phyloP scores from a whole-genome alignment of 805 yeast species.

The Metschnikowia similis region DNA sequence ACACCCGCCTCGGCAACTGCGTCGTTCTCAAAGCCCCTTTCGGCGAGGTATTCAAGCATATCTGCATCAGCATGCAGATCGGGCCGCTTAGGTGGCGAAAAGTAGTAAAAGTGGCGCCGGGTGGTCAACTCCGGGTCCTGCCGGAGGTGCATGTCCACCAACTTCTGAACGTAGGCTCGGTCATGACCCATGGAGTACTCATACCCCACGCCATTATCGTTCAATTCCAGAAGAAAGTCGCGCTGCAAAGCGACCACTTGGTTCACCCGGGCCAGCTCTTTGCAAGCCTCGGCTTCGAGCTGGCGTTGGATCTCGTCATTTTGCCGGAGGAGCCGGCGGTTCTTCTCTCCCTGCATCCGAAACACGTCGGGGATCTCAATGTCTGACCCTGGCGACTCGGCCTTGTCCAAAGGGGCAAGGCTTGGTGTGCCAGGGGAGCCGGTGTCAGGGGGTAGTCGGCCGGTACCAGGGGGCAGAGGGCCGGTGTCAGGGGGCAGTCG shows the following conservation, averaged over 20 bases:
- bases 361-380: conserved; percentile 28
- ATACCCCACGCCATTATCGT: conserved; percentile 28
- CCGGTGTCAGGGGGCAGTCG: too few species aligned
- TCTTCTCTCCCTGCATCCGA: conserved; percentile 23
- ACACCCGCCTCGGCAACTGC: too few species aligned
- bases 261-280: conserved; percentile 5
- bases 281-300: conserved; percentile 16
- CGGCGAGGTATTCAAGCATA: background rate
- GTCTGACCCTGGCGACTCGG: background rate
- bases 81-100: background rate
- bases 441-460: too few species aligned
- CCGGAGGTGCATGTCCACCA: conserved; percentile 12
- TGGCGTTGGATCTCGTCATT: conserved; percentile 19
- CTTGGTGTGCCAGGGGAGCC: background rate
- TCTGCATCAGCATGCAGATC: background rate
- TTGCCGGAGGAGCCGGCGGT: conserved; percentile 21
- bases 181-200: conserved; percentile 18
- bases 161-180: conserved; percentile 19
- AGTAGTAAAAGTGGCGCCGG: conserved; percentile 23
- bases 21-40: background rate
- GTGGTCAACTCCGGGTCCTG: conserved; percentile 6
- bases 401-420: background rate
- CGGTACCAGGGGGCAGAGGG: background rate
- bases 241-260: conserved; percentile 15
- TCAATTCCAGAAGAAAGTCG: conserved; percentile 23